Conservation (phyloP, 2,329 filamentous ascomycete genomes). For the Hypoxylon sp. region DNA sequence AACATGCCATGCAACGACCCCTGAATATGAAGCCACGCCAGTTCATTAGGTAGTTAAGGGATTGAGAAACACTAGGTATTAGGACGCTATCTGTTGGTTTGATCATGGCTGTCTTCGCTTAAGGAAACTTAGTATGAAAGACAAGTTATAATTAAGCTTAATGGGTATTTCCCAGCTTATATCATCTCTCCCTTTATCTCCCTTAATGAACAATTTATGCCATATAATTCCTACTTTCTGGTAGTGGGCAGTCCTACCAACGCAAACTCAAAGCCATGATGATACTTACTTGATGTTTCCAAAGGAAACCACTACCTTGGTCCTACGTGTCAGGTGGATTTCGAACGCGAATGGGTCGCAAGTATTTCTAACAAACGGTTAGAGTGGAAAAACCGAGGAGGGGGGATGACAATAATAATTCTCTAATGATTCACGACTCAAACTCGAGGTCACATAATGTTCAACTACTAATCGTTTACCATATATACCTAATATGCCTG, state of each 20-base stretch:
- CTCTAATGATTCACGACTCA: too few species aligned
- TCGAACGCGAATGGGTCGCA: too few species aligned
- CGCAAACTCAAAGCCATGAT: not conserved
- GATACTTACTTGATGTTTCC: not conserved
- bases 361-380: too few species aligned
- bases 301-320: not conserved
- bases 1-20: not conserved
- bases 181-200: not conserved
- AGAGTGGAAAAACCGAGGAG: too few species aligned
- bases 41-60: not conserved
- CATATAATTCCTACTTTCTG: not conserved
- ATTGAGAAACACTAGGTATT: not conserved
- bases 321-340: too few species aligned
- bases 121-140: not conserved
- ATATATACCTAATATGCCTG: too few species aligned
- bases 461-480: too few species aligned
- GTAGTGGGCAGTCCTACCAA: not conserved
- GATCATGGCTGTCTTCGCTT: not conserved
- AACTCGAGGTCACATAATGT: too few species aligned
- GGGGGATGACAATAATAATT: too few species aligned
- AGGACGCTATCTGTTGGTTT: not conserved
- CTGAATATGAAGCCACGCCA: not conserved
- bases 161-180: not conserved
- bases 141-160: not conserved
- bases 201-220: not conserved